Conservation (phyloP, 2,329 filamentous ascomycete species). For the Fusarium protoensiforme region DNA sequence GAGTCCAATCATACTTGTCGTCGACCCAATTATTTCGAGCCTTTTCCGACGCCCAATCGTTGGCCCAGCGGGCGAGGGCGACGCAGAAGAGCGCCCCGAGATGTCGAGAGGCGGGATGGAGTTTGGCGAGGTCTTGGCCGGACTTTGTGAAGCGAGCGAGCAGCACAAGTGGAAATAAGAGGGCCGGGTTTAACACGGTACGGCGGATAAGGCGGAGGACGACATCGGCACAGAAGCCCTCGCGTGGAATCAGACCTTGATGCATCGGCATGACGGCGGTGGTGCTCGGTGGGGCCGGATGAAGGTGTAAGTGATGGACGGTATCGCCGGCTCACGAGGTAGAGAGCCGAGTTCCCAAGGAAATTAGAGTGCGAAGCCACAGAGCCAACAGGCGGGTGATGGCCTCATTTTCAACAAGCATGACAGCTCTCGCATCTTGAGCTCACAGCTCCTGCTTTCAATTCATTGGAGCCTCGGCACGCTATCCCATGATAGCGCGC, state of each 20-base stretch:
- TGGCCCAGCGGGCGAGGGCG: constrained; percentile 42
- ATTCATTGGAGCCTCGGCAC: constrained; percentile 11
- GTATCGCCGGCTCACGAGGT: background rate
- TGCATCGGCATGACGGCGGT: constrained; percentile 53
- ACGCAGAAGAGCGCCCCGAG: constrained; percentile 53
- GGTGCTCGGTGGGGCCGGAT: background rate
- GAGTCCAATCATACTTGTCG: constrained; percentile 70
- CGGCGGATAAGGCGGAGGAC: constrained; percentile 66
- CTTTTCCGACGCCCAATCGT: constrained; percentile 47
- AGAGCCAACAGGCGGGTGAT: background rate
- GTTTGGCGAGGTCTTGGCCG: constrained; percentile 64
- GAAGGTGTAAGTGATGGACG: constrained; percentile 1
- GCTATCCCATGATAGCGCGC: constrained; percentile 20
- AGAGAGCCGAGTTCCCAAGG: background rate
- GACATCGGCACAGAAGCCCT: constrained; percentile 71
- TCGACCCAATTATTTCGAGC: constrained; percentile 50
- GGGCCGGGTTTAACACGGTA: constrained; percentile 72
- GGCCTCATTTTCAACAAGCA: background rate
- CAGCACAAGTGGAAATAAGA: constrained; percentile 73
- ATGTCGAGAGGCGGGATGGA: constrained; percentile 63
- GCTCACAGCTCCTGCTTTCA: background rate
- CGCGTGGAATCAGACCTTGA: constrained; percentile 64
- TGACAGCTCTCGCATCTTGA: background rate
- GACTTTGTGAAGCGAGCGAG: constrained; percentile 71
- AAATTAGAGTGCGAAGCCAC: background rate